These are phyloP conservation scores for Juglanconis oblonga DNA, from an alignment of 2,329 filamentous ascomycete genomes.

Conservation along the genomic window DNA sequence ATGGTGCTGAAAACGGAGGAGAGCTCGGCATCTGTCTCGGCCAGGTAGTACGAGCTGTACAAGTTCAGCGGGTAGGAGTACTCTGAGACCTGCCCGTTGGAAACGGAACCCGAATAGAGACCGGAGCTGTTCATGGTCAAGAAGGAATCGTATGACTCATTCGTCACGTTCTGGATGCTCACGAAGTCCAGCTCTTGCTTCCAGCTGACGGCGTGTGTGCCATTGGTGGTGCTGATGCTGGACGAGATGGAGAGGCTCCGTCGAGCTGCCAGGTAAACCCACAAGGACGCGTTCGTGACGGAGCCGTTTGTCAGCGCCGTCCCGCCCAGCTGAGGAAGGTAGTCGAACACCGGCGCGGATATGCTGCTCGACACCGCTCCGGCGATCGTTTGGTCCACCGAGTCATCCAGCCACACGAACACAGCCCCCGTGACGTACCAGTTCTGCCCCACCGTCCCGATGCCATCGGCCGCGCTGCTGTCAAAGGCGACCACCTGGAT, in stretches of 20 bases:
- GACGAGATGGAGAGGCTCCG: constrained; percentile 27
- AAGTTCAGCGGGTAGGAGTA: constrained; percentile 31
- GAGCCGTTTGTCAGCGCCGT: constrained; percentile 22
- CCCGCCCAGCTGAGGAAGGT: constrained; percentile 21
- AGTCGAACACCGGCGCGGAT: constrained; percentile 23
- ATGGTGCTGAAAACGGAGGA: constrained; percentile 29
- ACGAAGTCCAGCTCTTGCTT: constrained; percentile 27
- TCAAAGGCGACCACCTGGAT: neutral
- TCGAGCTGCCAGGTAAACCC: constrained; percentile 25
- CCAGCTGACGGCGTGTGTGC: constrained; percentile 22
- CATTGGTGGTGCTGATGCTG: constrained; percentile 22
- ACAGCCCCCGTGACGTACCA: constrained; percentile 67
- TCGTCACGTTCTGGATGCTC: constrained; percentile 32
- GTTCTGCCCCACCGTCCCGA: constrained; percentile 50
- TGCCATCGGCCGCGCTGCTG: constrained; percentile 48
- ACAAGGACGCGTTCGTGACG: constrained; percentile 28
- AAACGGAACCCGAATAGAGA: constrained; percentile 22
- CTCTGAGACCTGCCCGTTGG: constrained; percentile 20
- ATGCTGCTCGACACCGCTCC: constrained; percentile 21
- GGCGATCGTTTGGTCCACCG: constrained; percentile 25
- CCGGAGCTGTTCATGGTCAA: constrained; percentile 27
- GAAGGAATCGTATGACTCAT: constrained; percentile 28
- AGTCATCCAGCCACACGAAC: constrained; percentile 58
- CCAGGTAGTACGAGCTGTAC: constrained; percentile 30
- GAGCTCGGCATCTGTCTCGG: constrained; percentile 26